Evolutionary conservation across 495 filamentous ascomycete genomes (phyloP), one percentile per base, ranked within the genome.

Genomic region (Penicillium herquei): DNA sequence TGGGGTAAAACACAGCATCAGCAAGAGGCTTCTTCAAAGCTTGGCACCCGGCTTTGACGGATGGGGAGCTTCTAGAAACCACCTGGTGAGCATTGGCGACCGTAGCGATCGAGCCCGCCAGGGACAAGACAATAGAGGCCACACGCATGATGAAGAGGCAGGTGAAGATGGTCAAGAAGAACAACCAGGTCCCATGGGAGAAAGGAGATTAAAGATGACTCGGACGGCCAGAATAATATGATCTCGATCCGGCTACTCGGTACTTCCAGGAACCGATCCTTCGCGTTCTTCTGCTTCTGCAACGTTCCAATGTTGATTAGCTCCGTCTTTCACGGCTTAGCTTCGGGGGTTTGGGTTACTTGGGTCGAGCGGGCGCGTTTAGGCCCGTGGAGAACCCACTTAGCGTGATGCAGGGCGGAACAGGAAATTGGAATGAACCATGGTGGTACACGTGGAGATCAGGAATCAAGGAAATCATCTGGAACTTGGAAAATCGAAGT

Each of bases 1-100:
- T 47, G 34, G 41, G 58, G 35, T 31, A 51, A 49, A 67, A 72
- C 35, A 72, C 54, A 4, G 65, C 43, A 49, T 63, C 42, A 12
- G 51, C 34, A 31, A 67, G 56, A 30, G 49, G 43, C 13, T 46
- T 47, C 2, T 56, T 31, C 51, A 72, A 52, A 0, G 64, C 61
- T n/a, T 47, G 37, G 48, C 67, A 70, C 31, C 65, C 67, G 3
- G 51, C 26, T 8, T 9, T 12, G 11, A 46, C 21, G 14, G 43
- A 32, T 26, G 43, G 43, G 8, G 43, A 32, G 46, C 6, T 49
- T 18, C 7, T 49, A 37, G 16, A 31, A 7, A 18, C 32, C 0
- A 31, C 51, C 16, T 43, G n/a, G 30, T 4, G 14, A 44, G 50
- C 6, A 10, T 42, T 39, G 26, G 51, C 48, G 30, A 39, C 54